Evolutionary conservation across 108 stramenopile species (phyloP), one percentile per base, ranked within the genome.

Genomic region (Tribonema minus): DNA sequence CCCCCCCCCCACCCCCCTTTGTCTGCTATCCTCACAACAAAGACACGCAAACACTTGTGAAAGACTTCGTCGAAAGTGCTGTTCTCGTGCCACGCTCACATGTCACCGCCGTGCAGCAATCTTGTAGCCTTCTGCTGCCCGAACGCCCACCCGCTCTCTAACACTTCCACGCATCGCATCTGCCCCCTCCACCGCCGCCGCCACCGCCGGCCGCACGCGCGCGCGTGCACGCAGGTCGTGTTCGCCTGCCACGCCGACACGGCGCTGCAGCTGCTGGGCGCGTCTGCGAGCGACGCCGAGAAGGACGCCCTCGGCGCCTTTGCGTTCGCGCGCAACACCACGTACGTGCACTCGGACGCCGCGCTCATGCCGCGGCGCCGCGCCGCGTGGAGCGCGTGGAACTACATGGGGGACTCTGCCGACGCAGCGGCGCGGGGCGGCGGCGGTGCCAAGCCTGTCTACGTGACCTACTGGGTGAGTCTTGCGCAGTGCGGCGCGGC

Each of bases 381-480:
- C 58, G 84, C 82, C 0, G 93, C 94, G 1, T 97, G 96, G 96
- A 87, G 90, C 0, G 84, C 91, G 2, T 97, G 96, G 96, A 97
- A 97, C 84, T 95, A 93, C 73, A 72, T 95, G 70, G 95, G 91
- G 30, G 82, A 86, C 40, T 29, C 85, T 37, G 58, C 70, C 23
- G 80, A 74, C 61, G 60, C 71, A 25, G 3, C 60, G 61, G 62
- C 37, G 39, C 37, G 66, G 2, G 80, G 36, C 30, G 72, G 76
- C 29, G 75, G 40, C n/a, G 37, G 72, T 32, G 4, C 85, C 29
- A 65, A 74, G 54, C 82, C 81, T 25, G 84, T 85, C 28, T 94
- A 90, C 71, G 94, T 96, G 28, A 95, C 95, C 34, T 98, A 98
- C 86, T 93, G 92, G 91, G n/a, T n/a, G n/a, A n/a, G n/a, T n/a